These are phyloP conservation scores for Isoetes engelmannii DNA, from an alignment of 83 land plant genomes.

Conservation along the genomic window DNA sequence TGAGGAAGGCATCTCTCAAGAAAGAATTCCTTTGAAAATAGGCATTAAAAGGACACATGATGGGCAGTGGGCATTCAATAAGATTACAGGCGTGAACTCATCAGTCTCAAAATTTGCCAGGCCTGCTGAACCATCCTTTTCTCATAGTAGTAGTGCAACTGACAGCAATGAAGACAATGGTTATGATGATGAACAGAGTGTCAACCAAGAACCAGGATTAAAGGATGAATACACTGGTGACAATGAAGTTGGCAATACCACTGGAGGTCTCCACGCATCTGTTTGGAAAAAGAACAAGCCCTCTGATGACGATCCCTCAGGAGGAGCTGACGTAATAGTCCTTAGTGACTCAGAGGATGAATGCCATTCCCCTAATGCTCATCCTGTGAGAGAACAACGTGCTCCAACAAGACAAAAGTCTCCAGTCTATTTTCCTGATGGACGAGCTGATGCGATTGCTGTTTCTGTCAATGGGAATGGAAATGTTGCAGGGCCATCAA, in stretches of 20 bases:
- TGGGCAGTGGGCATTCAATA: conserved; percentile 69
- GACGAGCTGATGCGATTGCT: too few species aligned
- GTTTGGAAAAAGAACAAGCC: conserved; percentile 6
- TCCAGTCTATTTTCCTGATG: too few species aligned
- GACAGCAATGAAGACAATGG: conserved; percentile 40
- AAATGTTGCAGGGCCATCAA: neutral
- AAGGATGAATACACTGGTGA: conserved; percentile 42
- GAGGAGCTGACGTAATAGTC: conserved; percentile 54
- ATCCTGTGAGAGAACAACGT: too few species aligned
- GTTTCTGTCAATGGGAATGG: neutral
- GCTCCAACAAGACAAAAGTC: too few species aligned
- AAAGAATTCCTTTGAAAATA: conserved; percentile 44
- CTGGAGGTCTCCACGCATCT: neutral
- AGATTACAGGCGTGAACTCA: conserved; percentile 15
- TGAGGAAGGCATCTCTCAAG: conserved; percentile 51
- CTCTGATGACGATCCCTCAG: conserved; percentile 19
- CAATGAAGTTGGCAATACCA: conserved; percentile 41
- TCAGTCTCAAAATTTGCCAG: conserved; percentile 25
- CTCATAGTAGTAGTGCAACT: conserved; percentile 74
- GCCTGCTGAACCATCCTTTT: conserved; percentile 23
- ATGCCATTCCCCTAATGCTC: too few species aligned
- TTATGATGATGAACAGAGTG: conserved; percentile 80
- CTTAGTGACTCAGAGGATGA: conserved; percentile 93
- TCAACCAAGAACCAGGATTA: conserved; percentile 61
- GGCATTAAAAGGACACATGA: conserved; percentile 66